Base-by-base conservation (phyloP, 352 stramenopile species). In the Hyaloperonospora brassicae region DNA sequence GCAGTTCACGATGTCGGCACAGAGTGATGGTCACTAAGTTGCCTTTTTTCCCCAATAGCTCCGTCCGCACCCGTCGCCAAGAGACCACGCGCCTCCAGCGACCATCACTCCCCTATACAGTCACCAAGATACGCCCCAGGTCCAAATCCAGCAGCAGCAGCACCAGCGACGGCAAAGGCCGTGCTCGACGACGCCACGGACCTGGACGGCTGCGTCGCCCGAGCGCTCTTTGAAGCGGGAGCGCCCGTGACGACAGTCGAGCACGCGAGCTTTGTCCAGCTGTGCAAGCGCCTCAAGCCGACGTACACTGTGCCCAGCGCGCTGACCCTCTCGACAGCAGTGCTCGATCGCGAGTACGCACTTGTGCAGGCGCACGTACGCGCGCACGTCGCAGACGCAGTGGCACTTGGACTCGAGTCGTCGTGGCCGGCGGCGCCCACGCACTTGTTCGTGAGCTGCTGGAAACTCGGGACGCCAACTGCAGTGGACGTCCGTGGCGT, bases 341-440 rank as follows among this genome's bases (percentile, higher is more conserved):
- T 68, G 21, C 68, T 89, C 13, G 74, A 87, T 55, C 55, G 77
- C 12, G 76, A 86, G 57, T 86, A 82, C 64, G 72, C 72, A 5
- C 70, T 80, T 23, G 66, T 78, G 49, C 74, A 86, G 59, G 62
- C 76, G 25, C 78, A 78, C 50, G 61, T 85, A 10, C 76, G 74
- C 25, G 72, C 70, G 4, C 70, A 87, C 47, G 66, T 10, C 84
- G 52, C 50, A 78, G 36, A 73, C 85, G 57, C 61, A 0, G 66
- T 89, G 52, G 77, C 64, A 62, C 42, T 87, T 7, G 76, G 76
- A 25, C 58, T 86, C 21, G 79, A 86, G 62, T 73, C 62, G 27
- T 8, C 4, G 14, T 86, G 70, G 72, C 55, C 62, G 11, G 44
- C 57, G 23, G 31, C 50, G n/a, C 64, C 63, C 40, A 79, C 76